Base-by-base conservation (phyloP, 2,329 filamentous ascomycete species). In the Paradendryphiella salina region DNA sequence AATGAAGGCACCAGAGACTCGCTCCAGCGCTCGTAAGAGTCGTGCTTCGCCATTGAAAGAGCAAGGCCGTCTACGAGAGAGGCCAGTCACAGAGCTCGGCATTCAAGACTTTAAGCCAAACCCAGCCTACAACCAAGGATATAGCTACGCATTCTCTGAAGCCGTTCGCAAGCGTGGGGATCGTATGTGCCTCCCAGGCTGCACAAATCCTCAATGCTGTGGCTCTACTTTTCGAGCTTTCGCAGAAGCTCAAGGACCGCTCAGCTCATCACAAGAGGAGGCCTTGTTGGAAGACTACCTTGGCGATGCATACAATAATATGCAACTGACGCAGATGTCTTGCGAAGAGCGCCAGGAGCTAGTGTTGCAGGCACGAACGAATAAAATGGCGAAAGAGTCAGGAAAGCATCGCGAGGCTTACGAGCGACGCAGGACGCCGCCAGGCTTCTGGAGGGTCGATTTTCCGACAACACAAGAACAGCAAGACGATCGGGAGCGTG, bases 401-500 rank as follows among this genome's bases (percentile, higher is more conserved):
- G 91, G 91, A 5, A 90, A 81, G 67, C 92, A 96, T 73, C 82
- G 88, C 48, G 83, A 93, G 61, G 80, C 85, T 21, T 91, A 87
- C 71, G 82, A 86, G 52, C 82, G 90, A 42, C 80, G 83, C 56
- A 79, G 77, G 36, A 90, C 88, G 8, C 92, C 94, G 10, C 90
- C 90, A 1, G 92, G 91, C 0, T 97, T 90, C 69, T 99, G 94
- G 94, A 81, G 89, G 46, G 82, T 87, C 1, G 93, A 96, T 61
- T 96, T 99, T 69, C 92, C 93, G 1, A 85, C 78, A 20, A 96
- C 94, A 1, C 94, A 97, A 70, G 89, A 96, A 72, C 74, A 86
- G 21, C 77, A 83, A 60, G 76, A 79, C 44, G 84, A 93, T 63
- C 82, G 82, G 50, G 79, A 81, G 52, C 84, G 85, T 66, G 88